Evolutionary conservation across 2,329 filamentous ascomycete genomes (phyloP).

Genomic region (Diaporthe sp.): DNA sequence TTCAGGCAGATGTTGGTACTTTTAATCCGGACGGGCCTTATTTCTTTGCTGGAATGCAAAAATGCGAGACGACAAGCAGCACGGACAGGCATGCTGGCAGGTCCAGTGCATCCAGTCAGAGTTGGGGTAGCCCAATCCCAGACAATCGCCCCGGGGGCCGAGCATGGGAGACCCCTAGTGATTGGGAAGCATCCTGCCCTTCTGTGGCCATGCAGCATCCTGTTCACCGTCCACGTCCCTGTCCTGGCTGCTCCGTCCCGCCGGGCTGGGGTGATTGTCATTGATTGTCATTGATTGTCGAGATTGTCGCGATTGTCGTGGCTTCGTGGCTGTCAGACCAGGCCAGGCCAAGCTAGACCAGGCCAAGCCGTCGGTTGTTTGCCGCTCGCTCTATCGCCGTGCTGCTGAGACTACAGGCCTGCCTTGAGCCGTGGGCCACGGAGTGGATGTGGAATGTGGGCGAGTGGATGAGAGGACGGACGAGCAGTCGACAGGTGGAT

Average conservation of each 20-base stretch:
- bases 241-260: slow-evolving; percentile 21
- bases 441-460: slow-evolving; percentile 15
- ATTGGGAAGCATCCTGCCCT: not conserved
- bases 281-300: slow-evolving; percentile 16
- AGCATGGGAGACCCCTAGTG: slow-evolving; percentile 19
- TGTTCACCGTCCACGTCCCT: slow-evolving; percentile 3
- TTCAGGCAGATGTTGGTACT: slow-evolving; percentile 12
- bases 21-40: slow-evolving; percentile 24
- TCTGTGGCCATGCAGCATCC: not conserved
- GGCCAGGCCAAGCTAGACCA: slow-evolving; percentile 9
- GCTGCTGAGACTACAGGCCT: not conserved
- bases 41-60: not conserved
- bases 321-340: slow-evolving; percentile 15
- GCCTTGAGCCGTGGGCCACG: not conserved
- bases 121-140: slow-evolving; percentile 10
- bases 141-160: slow-evolving; percentile 10
- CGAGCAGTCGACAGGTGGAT: not conserved
- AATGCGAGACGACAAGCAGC: not conserved
- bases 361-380: slow-evolving; percentile 12
- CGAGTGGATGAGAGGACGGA: not conserved
- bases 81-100: not conserved
- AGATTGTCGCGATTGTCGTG: slow-evolving; percentile 13
- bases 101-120: not conserved
- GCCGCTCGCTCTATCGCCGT: not conserved
- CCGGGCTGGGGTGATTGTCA: slow-evolving; percentile 11